A percentile compares a stretch with the other conserved stretches of the same genome.
Conservation (phyloP, 2,329 filamentous ascomycete genomes). For the Apiospora hydei region DNA sequence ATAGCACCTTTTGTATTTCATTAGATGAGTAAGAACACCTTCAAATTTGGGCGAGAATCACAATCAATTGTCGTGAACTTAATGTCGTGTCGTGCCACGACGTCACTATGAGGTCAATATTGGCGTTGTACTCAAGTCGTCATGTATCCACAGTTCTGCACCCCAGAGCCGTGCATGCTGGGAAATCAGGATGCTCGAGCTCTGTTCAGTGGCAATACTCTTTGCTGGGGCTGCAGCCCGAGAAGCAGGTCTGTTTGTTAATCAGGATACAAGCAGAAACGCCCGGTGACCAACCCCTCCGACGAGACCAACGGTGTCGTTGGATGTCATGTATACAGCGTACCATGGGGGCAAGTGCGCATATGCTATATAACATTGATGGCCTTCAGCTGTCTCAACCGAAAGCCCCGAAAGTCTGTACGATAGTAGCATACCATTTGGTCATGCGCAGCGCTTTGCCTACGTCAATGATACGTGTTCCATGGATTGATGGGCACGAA, state of each 20-base stretch:
- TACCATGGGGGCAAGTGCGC: background rate
- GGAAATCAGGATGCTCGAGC: background rate
- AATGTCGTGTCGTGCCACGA: background rate
- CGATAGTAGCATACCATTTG: background rate
- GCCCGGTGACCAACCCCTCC: background rate
- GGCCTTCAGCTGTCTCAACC: background rate
- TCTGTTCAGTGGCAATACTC: background rate
- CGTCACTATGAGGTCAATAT: slow-evolving; percentile 15
- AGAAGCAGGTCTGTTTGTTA: too few relatives aligned
- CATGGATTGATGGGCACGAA: background rate
- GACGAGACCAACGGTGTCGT: background rate
- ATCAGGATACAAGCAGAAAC: background rate
- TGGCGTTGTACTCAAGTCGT: background rate
- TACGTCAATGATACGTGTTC: too few relatives aligned
- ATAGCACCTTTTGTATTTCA: background rate
- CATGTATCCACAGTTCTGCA: slow-evolving; percentile 8
- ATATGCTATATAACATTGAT: background rate
- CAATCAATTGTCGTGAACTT: background rate
- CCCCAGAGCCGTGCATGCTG: background rate
- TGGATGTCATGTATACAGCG: background rate
- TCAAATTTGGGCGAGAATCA: too few relatives aligned
- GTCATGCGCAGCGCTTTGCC: too few relatives aligned
- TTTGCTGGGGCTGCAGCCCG: background rate
- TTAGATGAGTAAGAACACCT: background rate
- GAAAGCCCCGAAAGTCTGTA: background rate